Conservation (phyloP, 768 basidiomycete genomes). For the Serendipita sp. region DNA sequence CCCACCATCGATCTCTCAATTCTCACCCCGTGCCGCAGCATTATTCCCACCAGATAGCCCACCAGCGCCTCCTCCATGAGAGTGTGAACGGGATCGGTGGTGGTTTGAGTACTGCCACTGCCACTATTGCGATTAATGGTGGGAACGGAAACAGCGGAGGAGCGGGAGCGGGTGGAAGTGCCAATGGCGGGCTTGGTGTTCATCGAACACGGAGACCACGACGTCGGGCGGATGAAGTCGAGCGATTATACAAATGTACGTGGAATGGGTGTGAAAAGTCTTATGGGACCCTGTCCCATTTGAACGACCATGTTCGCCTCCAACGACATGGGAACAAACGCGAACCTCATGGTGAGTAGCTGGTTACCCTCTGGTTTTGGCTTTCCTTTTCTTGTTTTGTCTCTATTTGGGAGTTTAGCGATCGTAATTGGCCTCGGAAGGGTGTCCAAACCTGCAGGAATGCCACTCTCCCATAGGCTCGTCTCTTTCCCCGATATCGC, state of each 20-base stretch:
- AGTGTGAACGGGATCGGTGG: background rate
- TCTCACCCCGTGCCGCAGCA: no score
- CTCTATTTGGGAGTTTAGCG: background rate
- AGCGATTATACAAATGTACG: slow-evolving; percentile 78
- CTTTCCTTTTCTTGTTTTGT: background rate
- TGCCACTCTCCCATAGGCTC: no score
- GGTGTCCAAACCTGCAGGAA: no score
- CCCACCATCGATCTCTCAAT: no score
- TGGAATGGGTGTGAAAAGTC: slow-evolving; percentile 24
- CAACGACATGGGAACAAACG: slow-evolving; percentile 89
- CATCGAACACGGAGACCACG: slow-evolving; percentile 31
- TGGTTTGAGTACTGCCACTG: background rate
- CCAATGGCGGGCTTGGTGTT: background rate
- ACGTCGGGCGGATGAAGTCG: slow-evolving; percentile 85
- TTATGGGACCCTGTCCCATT: slow-evolving; percentile 89
- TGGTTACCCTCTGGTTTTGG: background rate
- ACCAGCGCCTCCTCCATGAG: no score
- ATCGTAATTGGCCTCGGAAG: no score
- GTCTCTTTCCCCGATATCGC: no score
- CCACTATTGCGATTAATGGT: background rate
- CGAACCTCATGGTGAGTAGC: slow-evolving; percentile 63
- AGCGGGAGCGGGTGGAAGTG: background rate
- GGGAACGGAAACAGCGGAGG: background rate
- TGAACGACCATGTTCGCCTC: slow-evolving; percentile 98
- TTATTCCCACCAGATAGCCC: no score